Conservation (phyloP, 2,329 filamentous ascomycete species). For the Aureobasidium leucospermi region DNA sequence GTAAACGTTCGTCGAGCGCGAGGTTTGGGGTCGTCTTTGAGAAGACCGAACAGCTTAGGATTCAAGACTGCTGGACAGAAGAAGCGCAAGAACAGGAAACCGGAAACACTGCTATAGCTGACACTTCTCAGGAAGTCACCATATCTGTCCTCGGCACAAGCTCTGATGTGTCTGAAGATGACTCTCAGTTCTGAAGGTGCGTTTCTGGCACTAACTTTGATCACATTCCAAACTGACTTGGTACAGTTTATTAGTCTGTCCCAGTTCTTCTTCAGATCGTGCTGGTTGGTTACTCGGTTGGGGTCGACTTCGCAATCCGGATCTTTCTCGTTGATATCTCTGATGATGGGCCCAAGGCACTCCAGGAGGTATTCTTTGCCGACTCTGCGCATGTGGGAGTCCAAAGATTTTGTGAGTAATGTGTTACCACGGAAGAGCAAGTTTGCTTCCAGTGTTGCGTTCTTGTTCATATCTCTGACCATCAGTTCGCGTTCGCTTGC, state of each 20-base stretch:
- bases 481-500: constrained; percentile 60
- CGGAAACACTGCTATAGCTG: constrained; percentile 87
- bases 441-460: constrained; percentile 80
- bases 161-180: constrained; percentile 83
- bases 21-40: constrained; percentile 77
- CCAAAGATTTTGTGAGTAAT: constrained; percentile 82
- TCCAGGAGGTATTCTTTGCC: constrained; percentile 91
- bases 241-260: constrained; percentile 66
- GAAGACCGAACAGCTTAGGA: constrained; percentile 82
- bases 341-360: constrained; percentile 74
- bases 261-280: constrained; percentile 82
- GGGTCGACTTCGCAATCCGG: constrained; percentile 94
- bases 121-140: constrained; percentile 87
- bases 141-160: constrained; percentile 89
- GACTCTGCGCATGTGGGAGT: constrained; percentile 90
- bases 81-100: constrained; percentile 89
- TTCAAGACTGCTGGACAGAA: constrained; percentile 96
- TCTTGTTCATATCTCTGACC: constrained; percentile 71
- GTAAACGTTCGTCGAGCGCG: constrained; percentile 83
- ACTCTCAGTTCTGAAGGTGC: constrained; percentile 76
- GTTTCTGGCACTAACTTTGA: constrained; percentile 63
- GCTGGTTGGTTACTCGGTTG: constrained; percentile 57
- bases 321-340: constrained; percentile 83
- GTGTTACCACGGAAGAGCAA: constrained; percentile 93
- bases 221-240: constrained; percentile 77